phyloP scores from a whole-genome alignment of 768 basidiomycete species.

The Tulasnella calospora region DNA sequence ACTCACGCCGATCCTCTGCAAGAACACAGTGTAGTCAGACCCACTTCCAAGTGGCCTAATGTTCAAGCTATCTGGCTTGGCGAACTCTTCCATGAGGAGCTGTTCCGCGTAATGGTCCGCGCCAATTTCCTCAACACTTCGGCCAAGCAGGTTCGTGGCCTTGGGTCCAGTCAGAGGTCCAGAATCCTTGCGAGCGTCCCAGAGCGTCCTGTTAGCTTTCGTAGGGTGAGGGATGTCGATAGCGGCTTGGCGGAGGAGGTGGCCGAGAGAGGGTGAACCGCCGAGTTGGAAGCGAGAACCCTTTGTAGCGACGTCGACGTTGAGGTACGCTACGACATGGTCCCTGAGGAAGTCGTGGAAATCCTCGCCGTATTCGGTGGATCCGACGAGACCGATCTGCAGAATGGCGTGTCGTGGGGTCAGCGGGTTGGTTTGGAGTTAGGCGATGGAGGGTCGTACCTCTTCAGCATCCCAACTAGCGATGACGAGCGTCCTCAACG shows the following conservation, averaged over 20 bases:
- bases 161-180: constrained; percentile 48
- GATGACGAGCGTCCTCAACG: constrained; percentile 66
- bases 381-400: constrained; percentile 67
- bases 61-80: constrained; percentile 34
- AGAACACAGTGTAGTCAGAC: constrained; percentile 87
- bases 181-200: constrained; percentile 66
- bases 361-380: constrained; percentile 93
- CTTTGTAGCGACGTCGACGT: constrained; percentile 58
- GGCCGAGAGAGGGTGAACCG: constrained; percentile 78
- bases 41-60: constrained; percentile 71
- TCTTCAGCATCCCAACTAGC: constrained; percentile 75
- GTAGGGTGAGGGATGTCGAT: constrained; percentile 71
- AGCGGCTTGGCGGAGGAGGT: constrained; percentile 64
- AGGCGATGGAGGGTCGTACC: constrained; percentile 34
- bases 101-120: constrained; percentile 28
- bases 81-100: constrained; percentile 15
- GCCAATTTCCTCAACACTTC: constrained; percentile 36
- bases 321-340: constrained; percentile 81
- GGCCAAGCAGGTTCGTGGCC: constrained; percentile 43
- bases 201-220: constrained; percentile 57
- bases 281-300: constrained; percentile 54
- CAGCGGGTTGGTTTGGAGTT: too few species aligned
- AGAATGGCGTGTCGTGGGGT: not conserved
- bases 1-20: constrained; percentile 69
- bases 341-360: constrained; percentile 74